Conservation (phyloP, 192 early-diverging fungal species). For the Lobosporangium transversale region DNA sequence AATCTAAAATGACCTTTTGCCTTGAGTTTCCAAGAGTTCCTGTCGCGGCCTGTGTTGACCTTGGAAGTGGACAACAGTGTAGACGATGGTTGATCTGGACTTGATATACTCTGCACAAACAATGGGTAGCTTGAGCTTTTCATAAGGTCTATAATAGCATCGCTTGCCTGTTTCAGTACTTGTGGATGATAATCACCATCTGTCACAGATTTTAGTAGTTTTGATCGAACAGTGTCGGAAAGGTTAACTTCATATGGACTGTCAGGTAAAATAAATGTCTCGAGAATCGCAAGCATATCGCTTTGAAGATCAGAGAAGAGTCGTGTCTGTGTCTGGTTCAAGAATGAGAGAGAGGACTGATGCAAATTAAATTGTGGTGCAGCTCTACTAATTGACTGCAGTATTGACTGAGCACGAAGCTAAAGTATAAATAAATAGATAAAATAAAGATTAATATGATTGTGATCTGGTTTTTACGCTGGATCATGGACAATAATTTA, state of each 20-base stretch:
- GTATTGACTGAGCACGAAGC: constrained; percentile 16
- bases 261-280: constrained; percentile 29
- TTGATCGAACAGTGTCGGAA: constrained; percentile 29
- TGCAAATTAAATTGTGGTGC: constrained; percentile 22
- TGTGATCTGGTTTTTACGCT: not conserved
- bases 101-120: constrained; percentile 15
- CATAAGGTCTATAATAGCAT: constrained; percentile 47
- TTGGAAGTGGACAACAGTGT: not conserved
- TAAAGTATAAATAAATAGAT: too few relatives aligned
- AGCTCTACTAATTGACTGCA: not conserved
- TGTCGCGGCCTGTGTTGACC: not conserved
- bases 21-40: constrained; percentile 5
- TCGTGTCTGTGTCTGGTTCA: constrained; percentile 7
- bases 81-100: not conserved
- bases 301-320: constrained; percentile 30
- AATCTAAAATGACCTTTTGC: constrained; percentile 8
- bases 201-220: constrained; percentile 28
- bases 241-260: constrained; percentile 54
- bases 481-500: not conserved
- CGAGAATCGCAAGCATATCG: constrained; percentile 37
- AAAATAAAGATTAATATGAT: too few relatives aligned
- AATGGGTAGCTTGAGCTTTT: constrained; percentile 28
- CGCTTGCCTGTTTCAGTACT: constrained; percentile 25
- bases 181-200: constrained; percentile 36
- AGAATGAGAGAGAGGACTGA: constrained; percentile 7